phyloP scores from a whole-genome alignment of 2,329 filamentous ascomycete species.

The Sporothrix euskadiensis region DNA sequence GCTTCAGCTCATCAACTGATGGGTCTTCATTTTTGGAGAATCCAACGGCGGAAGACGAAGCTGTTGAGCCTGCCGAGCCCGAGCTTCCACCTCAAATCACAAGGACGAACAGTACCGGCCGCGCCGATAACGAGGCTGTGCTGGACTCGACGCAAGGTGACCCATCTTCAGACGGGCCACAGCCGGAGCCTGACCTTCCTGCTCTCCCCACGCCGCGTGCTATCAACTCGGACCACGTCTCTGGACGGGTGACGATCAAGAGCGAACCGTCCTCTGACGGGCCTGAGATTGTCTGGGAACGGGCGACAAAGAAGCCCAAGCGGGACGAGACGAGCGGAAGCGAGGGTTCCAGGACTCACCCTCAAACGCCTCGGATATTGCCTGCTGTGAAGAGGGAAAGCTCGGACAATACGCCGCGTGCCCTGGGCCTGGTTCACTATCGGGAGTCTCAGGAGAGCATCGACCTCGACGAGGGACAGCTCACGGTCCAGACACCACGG shows the following conservation, averaged over 20 bases:
- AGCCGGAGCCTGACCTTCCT: constrained; percentile 1
- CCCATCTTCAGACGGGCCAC: constrained; percentile 16
- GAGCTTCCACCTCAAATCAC: background rate
- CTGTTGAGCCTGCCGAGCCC: background rate
- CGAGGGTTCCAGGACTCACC: background rate
- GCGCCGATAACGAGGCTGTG: background rate
- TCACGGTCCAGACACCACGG: constrained; percentile 47
- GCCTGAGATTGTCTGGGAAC: constrained; percentile 54
- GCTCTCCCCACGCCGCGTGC: constrained; percentile 18
- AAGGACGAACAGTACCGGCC: background rate
- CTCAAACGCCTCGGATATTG: background rate
- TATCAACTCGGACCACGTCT: background rate
- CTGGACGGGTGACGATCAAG: constrained; percentile 43
- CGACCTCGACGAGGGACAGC: constrained; percentile 56
- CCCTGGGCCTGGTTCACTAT: background rate
- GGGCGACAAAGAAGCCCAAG: constrained; percentile 52
- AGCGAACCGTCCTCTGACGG: constrained; percentile 56
- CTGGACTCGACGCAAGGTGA: constrained; percentile 31
- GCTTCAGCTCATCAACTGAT: constrained; percentile 21
- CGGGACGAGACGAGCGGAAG: constrained; percentile 33
- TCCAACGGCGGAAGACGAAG: background rate
- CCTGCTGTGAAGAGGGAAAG: constrained; percentile 19
- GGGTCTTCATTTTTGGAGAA: constrained; percentile 17
- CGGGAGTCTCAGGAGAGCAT: constrained; percentile 55
- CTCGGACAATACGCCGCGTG: constrained; percentile 4